phyloP scores from a whole-genome alignment of 495 filamentous ascomycete genomes.

The Penicillium ochrochloron region DNA sequence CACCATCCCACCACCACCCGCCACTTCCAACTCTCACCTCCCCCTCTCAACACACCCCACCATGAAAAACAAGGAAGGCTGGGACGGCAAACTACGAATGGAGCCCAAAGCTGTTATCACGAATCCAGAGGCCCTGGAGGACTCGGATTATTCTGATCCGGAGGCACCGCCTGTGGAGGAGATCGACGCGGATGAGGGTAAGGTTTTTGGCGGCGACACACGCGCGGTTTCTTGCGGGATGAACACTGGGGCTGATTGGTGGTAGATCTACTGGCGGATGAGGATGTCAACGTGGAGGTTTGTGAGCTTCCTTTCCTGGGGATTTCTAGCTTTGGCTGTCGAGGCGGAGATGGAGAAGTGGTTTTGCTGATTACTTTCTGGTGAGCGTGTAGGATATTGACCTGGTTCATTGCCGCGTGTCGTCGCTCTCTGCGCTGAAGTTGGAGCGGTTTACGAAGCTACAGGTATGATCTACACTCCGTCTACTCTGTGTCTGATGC shows the following conservation, averaged over 20 bases:
- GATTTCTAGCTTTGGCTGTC: neutral
- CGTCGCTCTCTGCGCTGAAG: slow-evolving; percentile 74
- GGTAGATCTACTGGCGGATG: slow-evolving; percentile 68
- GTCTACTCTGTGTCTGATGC: neutral
- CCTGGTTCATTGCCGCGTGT: slow-evolving; percentile 81
- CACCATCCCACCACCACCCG: slow-evolving; percentile 30
- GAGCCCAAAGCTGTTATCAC: slow-evolving; percentile 63
- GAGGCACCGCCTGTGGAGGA: slow-evolving; percentile 76
- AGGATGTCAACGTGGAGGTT: slow-evolving; percentile 63
- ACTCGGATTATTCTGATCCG: slow-evolving; percentile 85
- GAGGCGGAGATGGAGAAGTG: neutral
- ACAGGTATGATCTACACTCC: slow-evolving; percentile 46
- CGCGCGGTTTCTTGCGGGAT: slow-evolving; percentile 5
- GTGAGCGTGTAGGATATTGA: slow-evolving; percentile 74
- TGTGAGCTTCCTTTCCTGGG: slow-evolving; percentile 11
- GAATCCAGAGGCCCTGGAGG: slow-evolving; percentile 78
- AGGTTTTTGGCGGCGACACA: slow-evolving; percentile 8
- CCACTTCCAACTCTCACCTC: slow-evolving; percentile 17
- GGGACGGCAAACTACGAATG: slow-evolving; percentile 89
- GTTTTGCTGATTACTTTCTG: slow-evolving; percentile 20
- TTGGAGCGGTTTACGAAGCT: slow-evolving; percentile 83
- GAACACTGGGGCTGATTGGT: slow-evolving; percentile 8
- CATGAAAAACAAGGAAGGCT: slow-evolving; percentile 74
- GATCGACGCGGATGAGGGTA: slow-evolving; percentile 83
- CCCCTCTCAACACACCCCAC: slow-evolving; percentile 22